These are phyloP conservation scores for Austropuccinia psidii DNA, from an alignment of 1,284 basidiomycete genomes.

Conservation along the genomic window DNA sequence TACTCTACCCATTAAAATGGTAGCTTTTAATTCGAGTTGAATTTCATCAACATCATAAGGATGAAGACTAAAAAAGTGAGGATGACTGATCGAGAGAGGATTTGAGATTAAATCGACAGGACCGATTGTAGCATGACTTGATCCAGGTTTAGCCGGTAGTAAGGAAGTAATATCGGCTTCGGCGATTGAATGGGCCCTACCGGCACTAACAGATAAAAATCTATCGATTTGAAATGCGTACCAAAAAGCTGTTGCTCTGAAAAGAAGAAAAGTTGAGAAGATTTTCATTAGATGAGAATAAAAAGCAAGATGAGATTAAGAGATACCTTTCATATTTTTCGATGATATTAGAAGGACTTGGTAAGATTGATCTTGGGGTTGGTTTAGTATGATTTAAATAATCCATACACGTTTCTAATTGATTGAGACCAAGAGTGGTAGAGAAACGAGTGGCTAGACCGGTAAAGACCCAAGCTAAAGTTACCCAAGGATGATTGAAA, in stretches of 20 bases:
- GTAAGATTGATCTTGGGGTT: conserved; percentile 10
- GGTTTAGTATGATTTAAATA: conserved; percentile 8
- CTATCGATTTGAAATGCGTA: conserved; percentile 29
- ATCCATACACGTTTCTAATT: conserved; percentile 3
- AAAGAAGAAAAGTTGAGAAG: not conserved
- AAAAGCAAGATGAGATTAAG: not conserved
- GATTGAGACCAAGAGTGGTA: conserved; percentile 22
- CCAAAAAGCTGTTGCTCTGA: conserved; percentile 23
- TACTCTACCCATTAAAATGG: conserved; percentile 12
- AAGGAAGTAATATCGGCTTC: conserved; percentile 27
- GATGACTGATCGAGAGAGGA: conserved; percentile 18
- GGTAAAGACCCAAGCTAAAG: conserved; percentile 19
- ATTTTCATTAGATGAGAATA: not conserved
- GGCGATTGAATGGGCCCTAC: conserved; percentile 24
- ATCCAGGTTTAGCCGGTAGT: conserved; percentile 11
- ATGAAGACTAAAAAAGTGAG: conserved; percentile 19
- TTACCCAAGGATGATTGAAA: not conserved
- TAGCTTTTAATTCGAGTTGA: conserved; percentile 27
- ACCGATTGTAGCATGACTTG: not conserved
- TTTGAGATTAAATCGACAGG: not conserved
- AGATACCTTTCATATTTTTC: conserved; percentile 16
- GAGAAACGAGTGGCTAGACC: conserved; percentile 10
- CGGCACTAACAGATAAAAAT: conserved; percentile 16
- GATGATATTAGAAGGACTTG: not conserved
- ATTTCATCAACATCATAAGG: conserved; percentile 27